Base-by-base conservation (phyloP, 306 rosid species). In the Casuarina cunninghamiana region DNA sequence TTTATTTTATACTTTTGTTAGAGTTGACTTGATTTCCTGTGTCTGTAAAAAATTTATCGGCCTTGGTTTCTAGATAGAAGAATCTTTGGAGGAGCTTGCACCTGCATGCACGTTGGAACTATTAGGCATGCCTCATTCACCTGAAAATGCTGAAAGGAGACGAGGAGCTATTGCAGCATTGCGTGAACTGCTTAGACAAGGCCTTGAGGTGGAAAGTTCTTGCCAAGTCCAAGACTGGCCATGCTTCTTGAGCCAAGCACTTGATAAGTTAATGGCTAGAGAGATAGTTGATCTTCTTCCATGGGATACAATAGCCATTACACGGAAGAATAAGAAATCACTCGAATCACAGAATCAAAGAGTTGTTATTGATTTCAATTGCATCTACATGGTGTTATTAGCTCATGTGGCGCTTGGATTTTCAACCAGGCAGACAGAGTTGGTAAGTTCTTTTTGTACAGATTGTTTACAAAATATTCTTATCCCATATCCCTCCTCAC, bases 81-180 rank as follows among this genome's bases (percentile, higher is more conserved):
- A 91, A 87, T 96, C 98, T 80, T 91, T 96, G 81, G 99, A 96
- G 88, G 99, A 91, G 82, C 98, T 96, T 72, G 98, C 99, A 49
- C 98, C 98, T 66, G 94, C 98, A 73, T 96, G 99, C 87, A 91
- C 97, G 43, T 83, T 96, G 86, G 99, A 96, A 84, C 78, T 93
- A 79, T 75, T 96, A 83, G 90, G 89, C 83, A 79, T 96, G 88
- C 83, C 96, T 72, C 90, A 81, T 70, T 77, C 81, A 74, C 90
- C 90, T 77, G 93, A 84, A 83, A 87, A 89, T 85, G 86, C 87
- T 75, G 98, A 93, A 67, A 79, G 99, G 74, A 87, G 97, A 84
- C 90, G 58, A 72, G 96, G 99, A 80, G 99, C 98, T 55, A 91
- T 96, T 87, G 88, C 90, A 10, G 99, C 99, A 72, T 84, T 96